phyloP scores from a whole-genome alignment of 176 grass and related monocot genomes.

The Aegilops bicornis region DNA sequence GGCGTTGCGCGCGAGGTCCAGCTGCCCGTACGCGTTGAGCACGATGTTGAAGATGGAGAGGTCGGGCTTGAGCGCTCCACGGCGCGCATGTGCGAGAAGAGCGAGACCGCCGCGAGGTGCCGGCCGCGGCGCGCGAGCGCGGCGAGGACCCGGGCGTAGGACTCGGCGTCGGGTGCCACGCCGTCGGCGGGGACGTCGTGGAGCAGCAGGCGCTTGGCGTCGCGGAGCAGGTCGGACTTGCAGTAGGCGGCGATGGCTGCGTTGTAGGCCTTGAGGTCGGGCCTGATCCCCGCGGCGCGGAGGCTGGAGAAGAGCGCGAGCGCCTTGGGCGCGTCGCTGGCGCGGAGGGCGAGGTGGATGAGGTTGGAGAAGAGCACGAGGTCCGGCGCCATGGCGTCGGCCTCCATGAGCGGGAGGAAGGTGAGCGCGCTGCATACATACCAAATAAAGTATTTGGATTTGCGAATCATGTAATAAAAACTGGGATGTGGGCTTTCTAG shows the following conservation, averaged over 20 bases:
- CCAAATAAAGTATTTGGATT: too few relatives aligned
- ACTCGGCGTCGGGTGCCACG: slow-evolving; percentile 63
- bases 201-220: slow-evolving; percentile 67
- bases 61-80: slow-evolving; percentile 65
- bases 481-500: too few relatives aligned
- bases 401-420: slow-evolving; percentile 80
- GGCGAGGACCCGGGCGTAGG: slow-evolving; percentile 77
- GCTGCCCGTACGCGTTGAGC: slow-evolving; percentile 88
- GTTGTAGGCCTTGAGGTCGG: slow-evolving; percentile 87
- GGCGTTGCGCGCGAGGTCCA: slow-evolving; percentile 75
- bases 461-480: too few relatives aligned
- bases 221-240: slow-evolving; percentile 59
- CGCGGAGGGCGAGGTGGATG: slow-evolving; percentile 71
- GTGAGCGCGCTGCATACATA: too few relatives aligned
- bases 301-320: slow-evolving; percentile 86
- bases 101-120: slow-evolving; percentile 77
- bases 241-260: slow-evolving; percentile 62
- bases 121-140: slow-evolving; percentile 64
- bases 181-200: slow-evolving; percentile 63
- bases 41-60: slow-evolving; percentile 84
- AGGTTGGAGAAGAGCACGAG: slow-evolving; percentile 81
- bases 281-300: slow-evolving; percentile 49
- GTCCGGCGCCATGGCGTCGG: slow-evolving; percentile 61
- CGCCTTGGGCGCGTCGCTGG: slow-evolving; percentile 66
- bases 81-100: slow-evolving; percentile 80